Conservation (phyloP, 371 early-diverging fungal genomes). For the Zychaea mexicana region DNA sequence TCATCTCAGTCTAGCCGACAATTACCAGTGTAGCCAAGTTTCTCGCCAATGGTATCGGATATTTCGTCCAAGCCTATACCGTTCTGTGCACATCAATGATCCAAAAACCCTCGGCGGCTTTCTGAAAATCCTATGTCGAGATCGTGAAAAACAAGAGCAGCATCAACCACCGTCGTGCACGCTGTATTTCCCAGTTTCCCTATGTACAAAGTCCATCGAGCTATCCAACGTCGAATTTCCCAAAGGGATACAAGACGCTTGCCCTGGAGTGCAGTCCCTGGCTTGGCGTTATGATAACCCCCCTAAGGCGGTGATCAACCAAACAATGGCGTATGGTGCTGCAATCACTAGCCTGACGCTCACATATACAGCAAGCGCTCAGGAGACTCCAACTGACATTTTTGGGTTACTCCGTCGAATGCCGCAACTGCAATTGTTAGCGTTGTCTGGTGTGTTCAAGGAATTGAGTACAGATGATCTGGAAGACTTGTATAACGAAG, state of each 20-base stretch:
- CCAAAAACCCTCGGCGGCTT: not conserved
- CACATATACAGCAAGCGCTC: not conserved
- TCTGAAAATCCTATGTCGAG: not conserved
- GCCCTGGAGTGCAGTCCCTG: not conserved
- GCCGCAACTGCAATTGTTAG: not conserved
- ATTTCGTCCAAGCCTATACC: not conserved
- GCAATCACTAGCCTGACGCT: not conserved
- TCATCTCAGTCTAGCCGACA: not conserved
- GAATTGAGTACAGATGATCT: not conserved
- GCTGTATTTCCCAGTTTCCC: not conserved
- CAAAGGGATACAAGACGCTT: not conserved
- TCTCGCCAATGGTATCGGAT: constrained; percentile 3
- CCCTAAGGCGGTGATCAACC: not conserved
- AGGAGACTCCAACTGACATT: not conserved
- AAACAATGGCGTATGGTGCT: not conserved
- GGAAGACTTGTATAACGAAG: not conserved
- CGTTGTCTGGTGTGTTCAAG: not conserved
- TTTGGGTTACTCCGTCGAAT: not conserved
- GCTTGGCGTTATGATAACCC: not conserved
- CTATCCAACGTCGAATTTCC: not conserved
- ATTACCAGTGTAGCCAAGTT: not conserved
- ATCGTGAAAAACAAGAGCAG: not conserved
- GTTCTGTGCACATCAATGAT: not conserved
- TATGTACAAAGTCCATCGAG: not conserved
- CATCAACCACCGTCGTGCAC: not conserved